Evolutionary conservation across 257 asterid genomes (phyloP).

Genomic region (Galeopsis tetrahit): DNA sequence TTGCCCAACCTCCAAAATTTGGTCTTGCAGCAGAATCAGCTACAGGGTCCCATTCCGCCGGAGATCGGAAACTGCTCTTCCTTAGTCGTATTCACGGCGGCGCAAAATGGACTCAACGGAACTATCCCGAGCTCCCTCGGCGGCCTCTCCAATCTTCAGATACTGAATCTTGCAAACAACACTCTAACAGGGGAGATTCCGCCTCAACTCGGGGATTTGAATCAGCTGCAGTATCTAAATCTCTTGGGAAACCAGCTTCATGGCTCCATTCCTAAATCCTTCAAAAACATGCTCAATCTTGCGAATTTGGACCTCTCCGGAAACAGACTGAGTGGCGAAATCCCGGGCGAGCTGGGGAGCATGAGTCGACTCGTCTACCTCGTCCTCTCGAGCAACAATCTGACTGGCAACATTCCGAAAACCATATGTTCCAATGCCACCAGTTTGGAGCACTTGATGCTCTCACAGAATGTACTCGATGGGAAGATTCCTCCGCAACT

Average conservation of each 20-base stretch:
- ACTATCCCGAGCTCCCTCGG: conserved; percentile 65
- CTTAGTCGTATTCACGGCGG: conserved; percentile 63
- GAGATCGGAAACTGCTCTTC: conserved; percentile 64
- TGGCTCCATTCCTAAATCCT: conserved; percentile 65
- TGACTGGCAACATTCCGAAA: conserved; percentile 64
- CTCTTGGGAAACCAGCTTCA: conserved; percentile 74
- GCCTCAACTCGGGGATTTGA: conserved; percentile 47
- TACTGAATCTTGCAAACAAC: conserved; percentile 70
- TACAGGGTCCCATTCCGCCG: conserved; percentile 66
- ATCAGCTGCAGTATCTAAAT: conserved; percentile 56
- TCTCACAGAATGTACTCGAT: conserved; percentile 61
- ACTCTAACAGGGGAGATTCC: conserved; percentile 75
- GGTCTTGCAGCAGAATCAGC: conserved; percentile 66
- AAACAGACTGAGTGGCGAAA: conserved; percentile 65
- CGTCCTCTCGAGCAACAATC: conserved; percentile 69
- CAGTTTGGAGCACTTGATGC: conserved; percentile 61
- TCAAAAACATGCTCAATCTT: conserved; percentile 52
- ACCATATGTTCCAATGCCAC: conserved; percentile 62
- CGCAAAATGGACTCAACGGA: conserved; percentile 66
- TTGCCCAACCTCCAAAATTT: conserved; percentile 48
- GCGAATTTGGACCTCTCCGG: conserved; percentile 69
- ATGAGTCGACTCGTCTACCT: conserved; percentile 55
- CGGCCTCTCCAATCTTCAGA: conserved; percentile 47
- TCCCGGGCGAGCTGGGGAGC: conserved; percentile 65
- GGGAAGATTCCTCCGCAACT: conserved; percentile 69